phyloP scores from a whole-genome alignment of 1,284 basidiomycete genomes.

The Tilletia walkeri region DNA sequence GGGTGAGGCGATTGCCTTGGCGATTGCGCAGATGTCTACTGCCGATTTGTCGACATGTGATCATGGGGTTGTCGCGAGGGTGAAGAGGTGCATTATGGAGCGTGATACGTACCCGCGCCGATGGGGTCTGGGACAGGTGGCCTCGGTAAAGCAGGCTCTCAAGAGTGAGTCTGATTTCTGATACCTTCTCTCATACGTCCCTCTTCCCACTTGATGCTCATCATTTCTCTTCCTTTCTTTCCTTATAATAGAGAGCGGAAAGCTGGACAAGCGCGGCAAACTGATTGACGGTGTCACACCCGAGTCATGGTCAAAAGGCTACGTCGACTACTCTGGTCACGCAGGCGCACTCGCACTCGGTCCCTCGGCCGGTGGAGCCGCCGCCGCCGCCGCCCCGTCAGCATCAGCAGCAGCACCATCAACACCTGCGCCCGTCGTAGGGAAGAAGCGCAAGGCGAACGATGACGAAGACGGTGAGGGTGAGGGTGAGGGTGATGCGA shows the following conservation, averaged over 20 bases:
- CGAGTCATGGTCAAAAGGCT: conserved; percentile 83
- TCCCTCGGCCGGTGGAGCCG: conserved; percentile 58
- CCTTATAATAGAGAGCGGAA: conserved; percentile 64
- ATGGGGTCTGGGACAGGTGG: conserved; percentile 95
- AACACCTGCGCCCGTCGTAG: conserved; percentile 15
- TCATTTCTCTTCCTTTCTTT: not conserved
- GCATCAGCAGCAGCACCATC: conserved; percentile 25
- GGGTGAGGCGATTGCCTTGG: conserved; percentile 97
- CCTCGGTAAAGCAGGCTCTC: conserved; percentile 87
- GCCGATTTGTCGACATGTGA: conserved; percentile 97
- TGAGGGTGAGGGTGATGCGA: conserved; percentile 13
- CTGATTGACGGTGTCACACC: conserved; percentile 88
- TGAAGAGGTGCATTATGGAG: conserved; percentile 99
- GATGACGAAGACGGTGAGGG: conserved; percentile 22
- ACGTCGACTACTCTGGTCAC: conserved; percentile 77
- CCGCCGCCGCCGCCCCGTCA: conserved; percentile 26
- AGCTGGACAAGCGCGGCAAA: conserved; percentile 93
- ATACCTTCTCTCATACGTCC: no score
- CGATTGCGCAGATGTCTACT: conserved; percentile 78
- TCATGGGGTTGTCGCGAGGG: conserved; percentile 97
- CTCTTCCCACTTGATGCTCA: not conserved
- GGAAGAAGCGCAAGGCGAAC: conserved; percentile 27
- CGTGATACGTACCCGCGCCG: conserved; percentile 95
- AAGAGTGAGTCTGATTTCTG: conserved; percentile 30
- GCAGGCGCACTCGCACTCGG: conserved; percentile 60